These are phyloP conservation scores for Nakazawaea molendinolei DNA, from an alignment of 805 yeast genomes.

Conservation along the genomic window DNA sequence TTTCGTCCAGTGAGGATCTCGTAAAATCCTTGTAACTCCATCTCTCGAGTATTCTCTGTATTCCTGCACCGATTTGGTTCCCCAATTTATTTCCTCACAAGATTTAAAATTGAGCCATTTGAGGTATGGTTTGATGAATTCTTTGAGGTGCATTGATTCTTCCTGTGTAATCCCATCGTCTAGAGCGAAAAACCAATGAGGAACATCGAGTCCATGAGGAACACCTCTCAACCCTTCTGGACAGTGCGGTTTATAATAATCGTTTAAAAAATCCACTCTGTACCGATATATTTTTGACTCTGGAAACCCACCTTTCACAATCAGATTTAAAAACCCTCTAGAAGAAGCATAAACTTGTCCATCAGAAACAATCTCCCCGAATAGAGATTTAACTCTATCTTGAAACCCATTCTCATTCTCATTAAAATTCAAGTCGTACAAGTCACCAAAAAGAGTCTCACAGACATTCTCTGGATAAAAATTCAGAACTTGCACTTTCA, in stretches of 20 bases:
- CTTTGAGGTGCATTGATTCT: conserved; percentile 16
- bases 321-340: conserved; percentile 28
- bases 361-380: conserved; percentile 30
- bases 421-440: conserved; percentile 17
- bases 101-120: conserved; percentile 6
- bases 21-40: conserved; percentile 1
- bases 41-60: conserved; percentile 1
- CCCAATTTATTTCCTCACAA: conserved; percentile 4
- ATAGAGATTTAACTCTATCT: conserved; percentile 19
- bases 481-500: conserved; percentile 26
- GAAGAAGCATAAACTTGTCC: conserved; percentile 32
- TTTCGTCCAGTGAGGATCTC: conserved; percentile 7
- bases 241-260: conserved; percentile 18
- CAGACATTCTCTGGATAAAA: conserved; percentile 27
- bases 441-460: conserved; percentile 17
- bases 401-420: conserved; percentile 14
- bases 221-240: conserved; percentile 21
- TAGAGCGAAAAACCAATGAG: conserved; percentile 28
- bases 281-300: conserved; percentile 23
- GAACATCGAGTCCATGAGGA: conserved; percentile 29
- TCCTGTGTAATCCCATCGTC: conserved; percentile 21
- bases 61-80: background rate
- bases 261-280: conserved; percentile 23
- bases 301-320: conserved; percentile 24
- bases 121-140: conserved; percentile 4